Percentiles rank a stretch among this genome's conserved stretches.
Evolutionary conservation across 139 green algal genomes (phyloP).

Genomic region (Microglena sp.): DNA sequence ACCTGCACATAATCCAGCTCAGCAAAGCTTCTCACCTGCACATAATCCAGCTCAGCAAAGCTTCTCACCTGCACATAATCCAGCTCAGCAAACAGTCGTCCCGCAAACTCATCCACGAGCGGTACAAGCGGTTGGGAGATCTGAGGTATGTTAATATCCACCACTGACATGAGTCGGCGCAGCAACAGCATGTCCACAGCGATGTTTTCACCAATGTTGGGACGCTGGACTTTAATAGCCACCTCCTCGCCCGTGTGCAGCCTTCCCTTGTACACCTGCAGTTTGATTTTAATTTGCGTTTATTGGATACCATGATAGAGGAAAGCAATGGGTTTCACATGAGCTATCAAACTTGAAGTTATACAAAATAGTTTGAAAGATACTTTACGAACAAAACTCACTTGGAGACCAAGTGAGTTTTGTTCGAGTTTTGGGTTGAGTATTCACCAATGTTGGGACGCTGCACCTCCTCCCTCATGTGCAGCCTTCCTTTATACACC

Average conservation of each 20-base stretch:
- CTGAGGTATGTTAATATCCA: conserved; percentile 56
- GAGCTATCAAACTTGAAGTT: no score
- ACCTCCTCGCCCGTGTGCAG: conserved; percentile 73
- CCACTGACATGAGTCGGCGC: conserved; percentile 52
- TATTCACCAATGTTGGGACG: conserved; percentile 78
- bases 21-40: no score
- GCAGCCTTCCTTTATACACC: conserved; percentile 75
- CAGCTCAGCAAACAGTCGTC: conserved; percentile 88
- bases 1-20: no score
- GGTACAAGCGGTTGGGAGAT: conserved; percentile 73
- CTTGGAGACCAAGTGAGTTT: no score
- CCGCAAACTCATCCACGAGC: conserved; percentile 94
- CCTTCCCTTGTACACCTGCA: conserved; percentile 74
- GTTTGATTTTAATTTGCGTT: not conserved
- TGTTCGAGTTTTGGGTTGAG: no score
- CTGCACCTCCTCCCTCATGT: conserved; percentile 80
- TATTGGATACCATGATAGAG: no score
- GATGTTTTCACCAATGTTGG: conserved; percentile 82
- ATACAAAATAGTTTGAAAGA: not conserved
- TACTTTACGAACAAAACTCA: not conserved
- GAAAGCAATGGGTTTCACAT: no score
- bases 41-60: no score
- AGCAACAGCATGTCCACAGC: conserved; percentile 90
- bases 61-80: no score
- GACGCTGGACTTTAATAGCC: conserved; percentile 94